Evolutionary conservation across 2,329 filamentous ascomycete genomes (phyloP), one percentile per base, ranked within the genome.

Genomic region (Macrophomina pseudophaseolina): DNA sequence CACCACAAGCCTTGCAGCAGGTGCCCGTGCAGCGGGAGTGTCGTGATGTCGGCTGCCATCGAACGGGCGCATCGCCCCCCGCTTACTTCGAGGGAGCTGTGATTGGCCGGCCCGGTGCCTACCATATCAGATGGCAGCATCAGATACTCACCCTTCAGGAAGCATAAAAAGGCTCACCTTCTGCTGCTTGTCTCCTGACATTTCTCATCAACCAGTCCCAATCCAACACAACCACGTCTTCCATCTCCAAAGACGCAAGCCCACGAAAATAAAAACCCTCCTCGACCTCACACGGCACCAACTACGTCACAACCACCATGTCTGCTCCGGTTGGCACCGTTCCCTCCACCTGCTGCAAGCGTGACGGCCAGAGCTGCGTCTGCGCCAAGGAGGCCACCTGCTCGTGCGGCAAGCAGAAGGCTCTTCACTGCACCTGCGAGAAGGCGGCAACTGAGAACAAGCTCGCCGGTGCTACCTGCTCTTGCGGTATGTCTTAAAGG

Each of bases 331-430:
- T 72, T 62, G 69, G 75, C 64, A 76, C 81, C 66, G 76, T 83
- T 71, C 85, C 84, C 66, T 73, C 76, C 53, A 85, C 84, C 72
- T 89, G 87, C 85, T 89, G 87, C 79, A 85, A 85, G 78, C 84
- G 84, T 72, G 81, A 84, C 72, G 81, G 82, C 70, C 82, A 81
- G 72, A 79, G 81, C 73, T 89, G 87, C 73, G 83, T 85, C 71
- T 87, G 85, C 72, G 84, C 85, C 46, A 80, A 83, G 64, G 85
- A 88, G 72, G 86, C 87, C 69, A 87, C 80, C 68, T 97, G 93
- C 87, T 96, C 92, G 16, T 98, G 94, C 79, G 94, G 94, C 76
- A 89, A 97, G 84, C 87, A 95, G 77, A 87, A 89, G 4, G 94
- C 94, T 59, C 88, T 97, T 58, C 85, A 94, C 78, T 98, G 94